Evolutionary conservation across 1,284 basidiomycete genomes (phyloP).

Genomic region (Lentinus polychrous): DNA sequence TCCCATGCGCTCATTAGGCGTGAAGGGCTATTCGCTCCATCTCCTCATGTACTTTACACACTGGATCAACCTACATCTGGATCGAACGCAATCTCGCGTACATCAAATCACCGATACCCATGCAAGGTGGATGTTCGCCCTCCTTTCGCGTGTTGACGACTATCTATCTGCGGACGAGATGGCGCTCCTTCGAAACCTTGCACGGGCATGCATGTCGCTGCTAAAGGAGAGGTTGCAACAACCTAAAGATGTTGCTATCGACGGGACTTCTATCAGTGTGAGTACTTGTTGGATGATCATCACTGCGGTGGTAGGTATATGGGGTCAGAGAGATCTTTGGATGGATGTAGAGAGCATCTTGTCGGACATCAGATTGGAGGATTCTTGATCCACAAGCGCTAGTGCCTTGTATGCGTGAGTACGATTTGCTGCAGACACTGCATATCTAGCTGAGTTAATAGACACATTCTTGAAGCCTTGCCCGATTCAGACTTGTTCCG

Average conservation of each 20-base stretch:
- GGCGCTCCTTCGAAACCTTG: conserved; percentile 70
- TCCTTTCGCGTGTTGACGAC: conserved; percentile 70
- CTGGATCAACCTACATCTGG: conserved; percentile 65
- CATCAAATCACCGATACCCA: conserved; percentile 56
- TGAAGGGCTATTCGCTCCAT: conserved; percentile 62
- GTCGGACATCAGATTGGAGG: background rate
- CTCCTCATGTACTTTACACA: conserved; percentile 77
- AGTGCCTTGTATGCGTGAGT: background rate
- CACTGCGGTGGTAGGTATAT: conserved; percentile 63
- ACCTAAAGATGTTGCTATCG: background rate
- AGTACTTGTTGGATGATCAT: conserved; percentile 82
- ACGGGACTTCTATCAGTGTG: conserved; percentile 5
- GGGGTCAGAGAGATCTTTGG: conserved; percentile 87
- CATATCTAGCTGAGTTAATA: background rate
- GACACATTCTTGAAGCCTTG: no score
- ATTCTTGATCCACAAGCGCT: background rate
- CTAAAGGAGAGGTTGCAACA: conserved; percentile 34
- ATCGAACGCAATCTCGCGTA: conserved; percentile 32
- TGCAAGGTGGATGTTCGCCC: conserved; percentile 78
- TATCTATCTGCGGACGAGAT: conserved; percentile 74
- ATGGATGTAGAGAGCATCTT: conserved; percentile 54
- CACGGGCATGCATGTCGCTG: conserved; percentile 62
- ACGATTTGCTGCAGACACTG: background rate
- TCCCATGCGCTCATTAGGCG: conserved; percentile 11
- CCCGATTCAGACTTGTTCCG: no score